Evolutionary conservation across 2,329 filamentous ascomycete species (phyloP).

Genomic region (Ophidiomyces ophidiicola): DNA sequence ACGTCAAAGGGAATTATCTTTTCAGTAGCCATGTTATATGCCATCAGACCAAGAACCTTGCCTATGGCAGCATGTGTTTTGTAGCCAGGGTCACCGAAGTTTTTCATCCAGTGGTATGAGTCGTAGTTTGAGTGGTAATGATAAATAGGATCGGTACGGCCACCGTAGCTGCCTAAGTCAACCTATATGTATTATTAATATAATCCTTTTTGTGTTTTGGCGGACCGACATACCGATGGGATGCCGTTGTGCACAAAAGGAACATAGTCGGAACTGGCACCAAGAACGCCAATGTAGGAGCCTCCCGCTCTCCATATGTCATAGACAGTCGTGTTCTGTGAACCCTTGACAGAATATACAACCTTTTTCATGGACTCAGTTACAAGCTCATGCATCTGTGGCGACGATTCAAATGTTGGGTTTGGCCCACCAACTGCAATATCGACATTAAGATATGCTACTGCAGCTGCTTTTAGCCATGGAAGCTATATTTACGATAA

Average conservation of each 20-base stretch:
- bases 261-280: constrained; percentile 38
- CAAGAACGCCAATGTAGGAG: constrained; percentile 33
- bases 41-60: constrained; percentile 34
- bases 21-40: constrained; percentile 32
- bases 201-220: neutral
- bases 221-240: constrained; percentile 14
- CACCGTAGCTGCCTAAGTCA: constrained; percentile 32
- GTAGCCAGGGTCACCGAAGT: constrained; percentile 42
- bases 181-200: constrained; percentile 17
- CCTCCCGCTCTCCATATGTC: constrained; percentile 32
- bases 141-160: constrained; percentile 33
- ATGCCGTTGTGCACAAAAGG: constrained; percentile 38
- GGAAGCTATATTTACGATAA: constrained; percentile 22
- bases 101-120: constrained; percentile 41
- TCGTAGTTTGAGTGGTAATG: constrained; percentile 40
- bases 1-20: constrained; percentile 30
- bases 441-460: constrained; percentile 43
- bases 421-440: constrained; percentile 37
- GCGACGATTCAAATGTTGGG: constrained; percentile 29
- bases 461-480: constrained; percentile 34
- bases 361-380: constrained; percentile 32
- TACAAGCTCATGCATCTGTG: constrained; percentile 30
- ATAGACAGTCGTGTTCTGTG: constrained; percentile 32
- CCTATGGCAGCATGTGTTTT: constrained; percentile 39
- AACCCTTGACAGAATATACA: constrained; percentile 29